Conservation (phyloP, 2,329 filamentous ascomycete genomes). For the Xylariaceae sp. region DNA sequence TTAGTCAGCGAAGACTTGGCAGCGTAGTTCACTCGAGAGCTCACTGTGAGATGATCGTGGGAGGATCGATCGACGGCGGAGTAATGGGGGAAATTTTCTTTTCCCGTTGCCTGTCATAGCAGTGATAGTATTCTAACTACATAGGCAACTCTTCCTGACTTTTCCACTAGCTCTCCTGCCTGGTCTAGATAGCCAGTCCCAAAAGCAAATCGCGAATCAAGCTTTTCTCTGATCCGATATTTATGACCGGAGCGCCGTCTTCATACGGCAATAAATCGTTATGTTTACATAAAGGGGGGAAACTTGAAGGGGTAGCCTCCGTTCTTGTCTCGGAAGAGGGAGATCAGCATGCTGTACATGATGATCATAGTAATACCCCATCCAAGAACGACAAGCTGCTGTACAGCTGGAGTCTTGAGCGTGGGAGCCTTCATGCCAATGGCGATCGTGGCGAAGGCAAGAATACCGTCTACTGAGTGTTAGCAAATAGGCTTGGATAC, state of each 20-base stretch:
- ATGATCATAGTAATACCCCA: conserved; percentile 74
- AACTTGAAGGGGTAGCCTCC: conserved; percentile 89
- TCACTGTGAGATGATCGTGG: not conserved
- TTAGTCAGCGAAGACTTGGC: not conserved
- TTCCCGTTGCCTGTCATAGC: conserved; percentile 2
- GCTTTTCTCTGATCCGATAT: not conserved
- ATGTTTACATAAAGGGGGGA: conserved; percentile 69
- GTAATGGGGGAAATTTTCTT: not conserved
- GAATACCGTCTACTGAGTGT: conserved; percentile 49
- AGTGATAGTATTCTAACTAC: conserved; percentile 1
- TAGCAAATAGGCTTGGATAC: conserved; percentile 14
- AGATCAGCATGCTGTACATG: conserved; percentile 91
- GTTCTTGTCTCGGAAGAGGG: conserved; percentile 92
- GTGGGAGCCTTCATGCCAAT: conserved; percentile 89
- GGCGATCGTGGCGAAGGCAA: conserved; percentile 88
- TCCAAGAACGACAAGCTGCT: conserved; percentile 74
- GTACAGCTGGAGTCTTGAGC: conserved; percentile 68
- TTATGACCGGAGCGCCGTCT: not conserved
- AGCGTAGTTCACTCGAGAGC: not conserved
- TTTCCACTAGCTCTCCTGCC: conserved; percentile 9
- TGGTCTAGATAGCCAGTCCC: not conserved
- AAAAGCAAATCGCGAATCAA: conserved; percentile 9
- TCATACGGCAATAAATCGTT: not conserved
- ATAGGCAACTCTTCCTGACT: conserved; percentile 1
- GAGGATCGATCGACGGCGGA: not conserved